These are phyloP conservation scores for Amoebophrya sp. DNA, from an alignment of 169 alveolate species.

Conservation along the genomic window DNA sequence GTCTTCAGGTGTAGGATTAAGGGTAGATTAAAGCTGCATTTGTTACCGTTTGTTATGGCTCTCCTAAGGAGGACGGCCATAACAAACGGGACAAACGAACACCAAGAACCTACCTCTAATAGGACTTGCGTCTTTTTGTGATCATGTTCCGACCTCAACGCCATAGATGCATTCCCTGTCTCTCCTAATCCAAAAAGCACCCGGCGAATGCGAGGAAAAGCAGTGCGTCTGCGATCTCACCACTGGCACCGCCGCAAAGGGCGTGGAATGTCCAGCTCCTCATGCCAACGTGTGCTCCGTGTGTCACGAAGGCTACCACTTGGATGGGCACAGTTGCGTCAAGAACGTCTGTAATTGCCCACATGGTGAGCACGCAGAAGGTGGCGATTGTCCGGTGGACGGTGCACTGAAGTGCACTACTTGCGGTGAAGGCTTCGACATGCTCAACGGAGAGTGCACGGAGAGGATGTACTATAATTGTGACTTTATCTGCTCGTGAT, in stretches of 20 bases:
- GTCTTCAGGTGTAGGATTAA: too few relatives aligned
- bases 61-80: too few relatives aligned
- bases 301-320: background rate
- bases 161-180: too few relatives aligned
- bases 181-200: too few relatives aligned
- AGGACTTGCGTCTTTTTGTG: too few relatives aligned
- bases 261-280: background rate
- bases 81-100: too few relatives aligned
- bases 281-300: background rate
- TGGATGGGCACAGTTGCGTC: background rate
- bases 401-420: background rate
- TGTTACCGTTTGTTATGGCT: too few relatives aligned
- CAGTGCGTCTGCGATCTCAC: background rate
- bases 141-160: too few relatives aligned
- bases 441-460: background rate
- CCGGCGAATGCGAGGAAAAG: background rate
- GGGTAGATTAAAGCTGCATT: too few relatives aligned
- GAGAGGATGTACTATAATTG: background rate
- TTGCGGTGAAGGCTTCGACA: background rate
- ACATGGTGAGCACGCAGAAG: background rate
- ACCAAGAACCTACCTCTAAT: too few relatives aligned
- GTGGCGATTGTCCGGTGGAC: background rate
- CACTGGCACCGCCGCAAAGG: background rate
- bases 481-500: too few relatives aligned
- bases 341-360: background rate